Base-by-base conservation (phyloP, 352 stramenopile genomes). In the Globisporangium splendens region DNA sequence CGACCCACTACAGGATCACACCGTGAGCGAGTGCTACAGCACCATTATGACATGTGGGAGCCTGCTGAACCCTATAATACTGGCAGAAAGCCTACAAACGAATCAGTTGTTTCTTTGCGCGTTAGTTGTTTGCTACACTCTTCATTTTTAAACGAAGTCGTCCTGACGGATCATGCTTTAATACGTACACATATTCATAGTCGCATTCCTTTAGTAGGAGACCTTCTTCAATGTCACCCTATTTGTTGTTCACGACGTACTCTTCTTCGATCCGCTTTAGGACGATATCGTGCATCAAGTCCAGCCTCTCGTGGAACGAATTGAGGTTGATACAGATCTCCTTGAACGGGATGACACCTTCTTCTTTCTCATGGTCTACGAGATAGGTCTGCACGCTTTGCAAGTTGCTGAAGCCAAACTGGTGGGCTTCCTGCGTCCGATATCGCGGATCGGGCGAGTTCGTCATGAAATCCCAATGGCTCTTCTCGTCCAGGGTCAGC, bases 381-480 rank as follows among this genome's bases (percentile, higher is more conserved):
- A 95, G 64, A 54, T 93, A 92, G n/a, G 62, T 68, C 70, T 95
- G 86, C 52, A 95, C 79, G 50, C 71, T 65, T 57, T 93, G 86
- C 22, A 95, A 73, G 55, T 92, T 95, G 18, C 67, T 66, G 50
- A 91, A 90, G 21, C 83, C 85, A 28, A 73, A 21, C 6, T 51
- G 58, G 31, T 63, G 74, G 13, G 70, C 69, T 10, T 73, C 78
- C 31, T 78, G 66, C 38, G 76, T 65, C n/a, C 76, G 78, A 65
- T 95, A 95, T 46, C 86, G 73, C 38, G 83, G 83, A 42, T 95
- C 86, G 5, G 86, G 86, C n/a, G 83, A 89, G 62, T 91, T 83
- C 20, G 68, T 70, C 69, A 95, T 91, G 61, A 95, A 95, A 49
- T 83, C 79, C 53, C 57, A 69, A 63, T 95, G 86, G 61, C 86